Conservation (phyloP, 2,329 filamentous ascomycete genomes). For the Cryphonectria nitschkei region DNA sequence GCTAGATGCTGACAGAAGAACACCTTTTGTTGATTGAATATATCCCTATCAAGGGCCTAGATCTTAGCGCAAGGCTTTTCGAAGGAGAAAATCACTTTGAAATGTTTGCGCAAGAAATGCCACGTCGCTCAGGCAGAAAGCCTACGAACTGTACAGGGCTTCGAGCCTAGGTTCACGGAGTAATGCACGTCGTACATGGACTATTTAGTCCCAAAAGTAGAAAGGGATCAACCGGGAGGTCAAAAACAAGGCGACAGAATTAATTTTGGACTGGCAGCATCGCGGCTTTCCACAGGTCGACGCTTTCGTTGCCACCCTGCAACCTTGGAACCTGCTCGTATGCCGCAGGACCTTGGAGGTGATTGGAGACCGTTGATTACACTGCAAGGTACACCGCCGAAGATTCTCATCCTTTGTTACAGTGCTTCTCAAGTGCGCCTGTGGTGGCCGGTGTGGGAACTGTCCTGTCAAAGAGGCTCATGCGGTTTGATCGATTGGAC, state of each 20-base stretch:
- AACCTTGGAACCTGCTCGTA: neutral
- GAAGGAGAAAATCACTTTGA: neutral
- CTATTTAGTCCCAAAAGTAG: neutral
- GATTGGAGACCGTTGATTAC: neutral
- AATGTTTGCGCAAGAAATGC: neutral
- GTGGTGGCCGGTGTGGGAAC: too few relatives aligned
- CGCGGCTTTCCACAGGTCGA: neutral
- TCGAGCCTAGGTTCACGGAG: neutral
- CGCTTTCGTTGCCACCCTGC: neutral
- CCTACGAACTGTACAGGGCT: neutral
- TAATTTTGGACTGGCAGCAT: neutral
- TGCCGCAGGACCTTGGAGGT: neutral
- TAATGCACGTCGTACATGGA: neutral
- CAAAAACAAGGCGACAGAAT: neutral
- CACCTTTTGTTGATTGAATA: neutral
- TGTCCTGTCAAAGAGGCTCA: neutral
- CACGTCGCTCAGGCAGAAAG: neutral
- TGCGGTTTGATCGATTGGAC: neutral
- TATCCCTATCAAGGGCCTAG: neutral
- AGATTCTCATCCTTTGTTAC: neutral
- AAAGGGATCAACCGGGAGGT: neutral
- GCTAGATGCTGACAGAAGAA: neutral
- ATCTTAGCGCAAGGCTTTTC: neutral
- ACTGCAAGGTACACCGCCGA: neutral
- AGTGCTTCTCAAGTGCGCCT: neutral